phyloP scores from a whole-genome alignment of 2,329 filamentous ascomycete genomes.

The Fusarium chaquense region DNA sequence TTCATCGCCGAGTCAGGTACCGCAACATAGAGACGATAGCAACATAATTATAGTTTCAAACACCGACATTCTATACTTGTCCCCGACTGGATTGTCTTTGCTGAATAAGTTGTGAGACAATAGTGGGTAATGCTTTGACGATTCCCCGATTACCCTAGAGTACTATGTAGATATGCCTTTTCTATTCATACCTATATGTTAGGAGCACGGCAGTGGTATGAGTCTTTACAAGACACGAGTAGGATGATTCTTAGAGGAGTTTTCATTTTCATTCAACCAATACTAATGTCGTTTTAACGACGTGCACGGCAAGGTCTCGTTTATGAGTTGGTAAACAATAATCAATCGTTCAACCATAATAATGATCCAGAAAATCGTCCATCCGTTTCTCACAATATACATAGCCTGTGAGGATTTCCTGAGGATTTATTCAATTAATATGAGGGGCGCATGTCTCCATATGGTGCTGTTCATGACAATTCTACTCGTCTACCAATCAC shows the following conservation, averaged over 20 bases:
- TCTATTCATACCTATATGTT: not conserved
- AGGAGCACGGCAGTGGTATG: not conserved
- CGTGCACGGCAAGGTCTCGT: not conserved
- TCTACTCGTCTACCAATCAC: not conserved
- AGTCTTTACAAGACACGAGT: not conserved
- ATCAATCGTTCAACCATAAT: not conserved
- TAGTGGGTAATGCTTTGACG: not conserved
- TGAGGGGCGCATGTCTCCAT: too few relatives aligned
- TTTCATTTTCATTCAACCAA: not conserved
- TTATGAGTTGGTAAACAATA: not conserved
- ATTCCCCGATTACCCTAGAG: not conserved
- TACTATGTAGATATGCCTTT: not conserved
- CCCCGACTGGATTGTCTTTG: not conserved
- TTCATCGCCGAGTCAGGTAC: not conserved
- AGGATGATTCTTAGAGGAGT: not conserved
- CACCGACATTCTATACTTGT: not conserved
- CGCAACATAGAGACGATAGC: not conserved
- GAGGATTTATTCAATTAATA: not conserved
- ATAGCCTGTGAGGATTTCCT: too few relatives aligned
- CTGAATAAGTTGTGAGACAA: not conserved
- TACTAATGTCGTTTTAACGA: not conserved
- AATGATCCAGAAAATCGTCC: not conserved
- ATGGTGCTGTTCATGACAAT: not conserved
- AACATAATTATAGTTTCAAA: too few relatives aligned
- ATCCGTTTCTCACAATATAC: not conserved